Percentiles rank a stretch among this genome's conserved stretches.
phyloP scores from a whole-genome alignment of 805 yeast species.

The Suhomyces prunicola region DNA sequence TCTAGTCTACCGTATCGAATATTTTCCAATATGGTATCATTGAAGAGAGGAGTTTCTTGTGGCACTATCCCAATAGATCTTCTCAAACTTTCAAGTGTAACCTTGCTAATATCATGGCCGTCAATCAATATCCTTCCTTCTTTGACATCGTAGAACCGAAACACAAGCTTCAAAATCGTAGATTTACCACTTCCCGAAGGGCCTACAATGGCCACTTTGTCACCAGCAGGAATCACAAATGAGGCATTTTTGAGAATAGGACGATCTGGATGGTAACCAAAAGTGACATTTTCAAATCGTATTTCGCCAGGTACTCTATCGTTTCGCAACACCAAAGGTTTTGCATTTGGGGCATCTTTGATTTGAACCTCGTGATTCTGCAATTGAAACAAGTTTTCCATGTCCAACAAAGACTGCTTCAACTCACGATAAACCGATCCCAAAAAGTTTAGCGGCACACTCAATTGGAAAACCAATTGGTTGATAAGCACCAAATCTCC shows the following conservation, averaged over 20 bases:
- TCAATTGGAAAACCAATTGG: slow-evolving; percentile 92
- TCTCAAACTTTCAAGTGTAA: slow-evolving; percentile 74
- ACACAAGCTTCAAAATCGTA: slow-evolving; percentile 76
- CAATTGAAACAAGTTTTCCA: slow-evolving; percentile 89
- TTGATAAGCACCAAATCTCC: slow-evolving; percentile 94
- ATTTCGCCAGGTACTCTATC: slow-evolving; percentile 65
- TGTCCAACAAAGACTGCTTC: slow-evolving; percentile 88
- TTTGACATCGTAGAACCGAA: slow-evolving; percentile 84
- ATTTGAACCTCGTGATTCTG: slow-evolving; percentile 73
- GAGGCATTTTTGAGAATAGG: slow-evolving; percentile 79
- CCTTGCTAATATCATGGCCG: slow-evolving; percentile 79
- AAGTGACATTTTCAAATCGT: slow-evolving; percentile 83
- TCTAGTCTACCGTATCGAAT: slow-evolving; percentile 78
- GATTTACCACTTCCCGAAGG: slow-evolving; percentile 97
- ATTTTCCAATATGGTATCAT: slow-evolving; percentile 84
- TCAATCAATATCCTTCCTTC: slow-evolving; percentile 78
- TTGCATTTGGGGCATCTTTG: slow-evolving; percentile 59
- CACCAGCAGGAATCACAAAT: slow-evolving; percentile 86
- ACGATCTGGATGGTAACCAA: slow-evolving; percentile 87
- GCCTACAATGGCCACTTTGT: slow-evolving; percentile 91
- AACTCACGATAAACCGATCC: slow-evolving; percentile 95
- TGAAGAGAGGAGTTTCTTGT: slow-evolving; percentile 94
- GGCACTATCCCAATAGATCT: slow-evolving; percentile 87
- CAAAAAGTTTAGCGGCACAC: slow-evolving; percentile 89
- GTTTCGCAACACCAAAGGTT: slow-evolving; percentile 48